A percentile compares a stretch with the other conserved stretches of the same genome.
Conservation (phyloP, 1,284 basidiomycete genomes). For the Cutaneotrichosporon daszewskae region DNA sequence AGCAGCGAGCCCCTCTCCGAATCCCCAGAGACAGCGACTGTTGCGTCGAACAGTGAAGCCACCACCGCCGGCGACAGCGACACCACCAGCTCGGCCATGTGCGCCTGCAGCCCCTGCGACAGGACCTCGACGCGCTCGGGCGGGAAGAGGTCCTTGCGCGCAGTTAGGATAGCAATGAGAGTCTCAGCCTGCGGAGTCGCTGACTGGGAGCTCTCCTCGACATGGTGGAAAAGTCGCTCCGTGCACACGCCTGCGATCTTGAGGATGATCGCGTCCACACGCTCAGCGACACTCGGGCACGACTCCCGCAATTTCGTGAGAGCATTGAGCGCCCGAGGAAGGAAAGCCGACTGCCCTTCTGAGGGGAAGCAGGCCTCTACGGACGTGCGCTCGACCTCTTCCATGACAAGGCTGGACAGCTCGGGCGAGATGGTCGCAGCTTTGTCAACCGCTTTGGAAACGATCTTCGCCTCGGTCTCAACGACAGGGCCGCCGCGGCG, state of each 20-base stretch:
- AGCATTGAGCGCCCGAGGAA: constrained; percentile 13
- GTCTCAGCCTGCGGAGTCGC: constrained; percentile 9
- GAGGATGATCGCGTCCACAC: constrained; percentile 11
- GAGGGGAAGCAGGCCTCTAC: constrained; percentile 46
- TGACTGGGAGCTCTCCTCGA: not conserved
- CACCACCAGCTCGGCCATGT: constrained; percentile 14
- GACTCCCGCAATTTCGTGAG: constrained; percentile 10
- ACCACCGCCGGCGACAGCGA: constrained; percentile 14
- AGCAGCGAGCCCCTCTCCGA: constrained; percentile 9
- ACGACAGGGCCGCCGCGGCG: constrained; percentile 12
- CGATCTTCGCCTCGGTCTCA: constrained; percentile 33
- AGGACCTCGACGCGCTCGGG: constrained; percentile 13
- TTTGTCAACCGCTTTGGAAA: constrained; percentile 23
- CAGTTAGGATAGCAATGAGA: constrained; percentile 16
- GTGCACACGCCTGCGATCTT: constrained; percentile 16
- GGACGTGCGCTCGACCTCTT: constrained; percentile 58
- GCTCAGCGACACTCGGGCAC: not conserved
- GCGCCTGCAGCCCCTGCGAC: constrained; percentile 17
- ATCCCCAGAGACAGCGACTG: constrained; percentile 3
- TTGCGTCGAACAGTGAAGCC: constrained; percentile 14
- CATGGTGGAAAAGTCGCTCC: constrained; percentile 12
- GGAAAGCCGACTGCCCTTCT: constrained; percentile 6
- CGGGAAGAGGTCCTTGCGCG: constrained; percentile 14
- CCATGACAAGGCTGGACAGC: constrained; percentile 69
- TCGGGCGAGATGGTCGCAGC: constrained; percentile 49